Base-by-base conservation (phyloP, 805 yeast species). In the Clavispora vitiphila region DNA sequence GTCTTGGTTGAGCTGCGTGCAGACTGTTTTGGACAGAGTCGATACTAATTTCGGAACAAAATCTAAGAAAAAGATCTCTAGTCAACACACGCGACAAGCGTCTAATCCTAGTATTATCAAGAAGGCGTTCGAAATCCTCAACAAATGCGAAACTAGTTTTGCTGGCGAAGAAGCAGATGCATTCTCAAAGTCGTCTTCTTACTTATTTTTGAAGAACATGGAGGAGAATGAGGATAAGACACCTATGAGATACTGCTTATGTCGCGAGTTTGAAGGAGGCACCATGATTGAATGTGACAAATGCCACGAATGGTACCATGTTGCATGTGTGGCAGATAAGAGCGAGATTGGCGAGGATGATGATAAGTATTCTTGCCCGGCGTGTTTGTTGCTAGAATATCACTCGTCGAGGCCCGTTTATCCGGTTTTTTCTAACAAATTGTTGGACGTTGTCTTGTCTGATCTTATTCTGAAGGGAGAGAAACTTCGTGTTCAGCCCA, bases 301-400 rank as follows among this genome's bases (percentile, higher is more conserved):
- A 14, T 84, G 91, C 57, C 67, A 73, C 40, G 87, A 82, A 51
- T 82, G 89, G 89, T 83, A 77, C 53, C 90, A 83, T 55, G 71
- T 74, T 35, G 61, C 60, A 12, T 83, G 90, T 58, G 65, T 83
- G 20, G 34, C 34, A 14, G 47, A 39, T 3, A 40, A 47, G 34
- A 38, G 48, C 14, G 32, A 38, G 2, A 43, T 51, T n/a, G 43
- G 48, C n/a, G 44, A 35, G 12, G 43, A 50, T 9, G 47, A 49
- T 18, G 55, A 49, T 18, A 42, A 41, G 21, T 51, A 51, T 30
- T 23, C 46, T 6, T 51, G 55, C 23, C 53, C 55, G 2, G 48
- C 45, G 11, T 51, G 55, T 29, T 34, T 34, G 25, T 23, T 34
- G 14, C 21, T 25, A 21, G 46, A 37, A 21, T 15, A 8, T 9